These are phyloP conservation scores for Geranomyces variabilis DNA, from an alignment of 192 early-diverging fungal species.

Conservation along the genomic window DNA sequence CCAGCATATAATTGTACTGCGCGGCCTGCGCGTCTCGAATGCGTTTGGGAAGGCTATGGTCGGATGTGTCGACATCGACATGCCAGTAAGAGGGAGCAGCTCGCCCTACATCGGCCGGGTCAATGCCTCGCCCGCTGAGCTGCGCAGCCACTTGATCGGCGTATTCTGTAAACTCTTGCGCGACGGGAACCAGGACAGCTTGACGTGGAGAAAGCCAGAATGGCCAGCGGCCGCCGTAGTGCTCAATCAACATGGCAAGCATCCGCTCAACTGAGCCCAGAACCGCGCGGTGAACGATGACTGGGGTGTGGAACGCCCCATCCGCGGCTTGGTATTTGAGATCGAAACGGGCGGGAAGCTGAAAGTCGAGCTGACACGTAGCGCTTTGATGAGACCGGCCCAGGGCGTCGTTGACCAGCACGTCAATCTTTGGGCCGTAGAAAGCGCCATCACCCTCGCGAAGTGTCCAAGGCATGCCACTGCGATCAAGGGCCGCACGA, in stretches of 20 bases:
- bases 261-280: slow-evolving; percentile 91
- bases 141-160: slow-evolving; percentile 55
- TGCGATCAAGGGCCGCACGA: slow-evolving; percentile 66
- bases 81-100: slow-evolving; percentile 58
- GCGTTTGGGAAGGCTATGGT: slow-evolving; percentile 71
- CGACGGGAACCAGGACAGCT: slow-evolving; percentile 80
- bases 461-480: slow-evolving; percentile 64
- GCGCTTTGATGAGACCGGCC: slow-evolving; percentile 89
- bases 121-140: slow-evolving; percentile 24
- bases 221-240: slow-evolving; percentile 89
- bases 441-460: slow-evolving; percentile 92
- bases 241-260: slow-evolving; percentile 94
- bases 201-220: slow-evolving; percentile 95
- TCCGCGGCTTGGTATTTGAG: slow-evolving; percentile 72
- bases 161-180: slow-evolving; percentile 66
- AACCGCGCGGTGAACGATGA: slow-evolving; percentile 94
- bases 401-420: slow-evolving; percentile 78
- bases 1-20: slow-evolving; percentile 86
- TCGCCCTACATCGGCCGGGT: neutral
- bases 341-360: slow-evolving; percentile 83
- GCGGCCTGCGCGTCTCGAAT: slow-evolving; percentile 79
- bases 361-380: slow-evolving; percentile 95
- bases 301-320: slow-evolving; percentile 69
- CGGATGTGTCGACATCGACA: slow-evolving; percentile 78
- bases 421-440: slow-evolving; percentile 97